These are phyloP conservation scores for Microascus cirrosus DNA, from an alignment of 2,329 filamentous ascomycete species.

Conservation along the genomic window DNA sequence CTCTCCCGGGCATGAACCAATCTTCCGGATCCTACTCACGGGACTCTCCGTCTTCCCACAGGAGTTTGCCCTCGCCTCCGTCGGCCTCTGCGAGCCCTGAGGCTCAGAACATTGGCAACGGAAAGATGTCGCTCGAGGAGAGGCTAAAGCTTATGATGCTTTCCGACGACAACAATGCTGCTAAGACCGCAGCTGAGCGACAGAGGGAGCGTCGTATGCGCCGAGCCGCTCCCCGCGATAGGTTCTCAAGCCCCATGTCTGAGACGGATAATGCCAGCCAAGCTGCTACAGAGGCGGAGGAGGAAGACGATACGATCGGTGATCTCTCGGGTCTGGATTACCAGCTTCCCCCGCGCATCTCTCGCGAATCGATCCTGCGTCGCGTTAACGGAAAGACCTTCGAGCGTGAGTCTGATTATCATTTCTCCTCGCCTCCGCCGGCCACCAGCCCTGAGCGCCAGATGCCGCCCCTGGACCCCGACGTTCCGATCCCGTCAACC, in stretches of 20 bases:
- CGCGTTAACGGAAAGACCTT: slow-evolving; percentile 61
- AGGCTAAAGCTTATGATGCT: slow-evolving; percentile 82
- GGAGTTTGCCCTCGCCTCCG: slow-evolving; percentile 64
- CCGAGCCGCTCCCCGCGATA: slow-evolving; percentile 44
- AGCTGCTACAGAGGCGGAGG: slow-evolving; percentile 23
- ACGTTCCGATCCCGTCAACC: slow-evolving; percentile 79
- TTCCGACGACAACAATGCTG: slow-evolving; percentile 41
- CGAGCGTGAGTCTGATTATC: slow-evolving; percentile 50
- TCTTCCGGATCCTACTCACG: slow-evolving; percentile 78
- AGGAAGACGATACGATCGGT: slow-evolving; percentile 48
- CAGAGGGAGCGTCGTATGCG: slow-evolving; percentile 61
- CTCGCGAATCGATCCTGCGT: slow-evolving; percentile 83
- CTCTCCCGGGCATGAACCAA: slow-evolving; percentile 58
- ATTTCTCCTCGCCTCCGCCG: slow-evolving; percentile 50
- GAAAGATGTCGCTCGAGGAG: slow-evolving; percentile 76
- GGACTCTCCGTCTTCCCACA: slow-evolving; percentile 38
- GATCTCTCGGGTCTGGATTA: slow-evolving; percentile 53
- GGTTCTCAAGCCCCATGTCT: slow-evolving; percentile 29
- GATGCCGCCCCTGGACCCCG: slow-evolving; percentile 61
- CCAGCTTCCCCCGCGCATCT: slow-evolving; percentile 67
- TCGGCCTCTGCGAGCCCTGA: slow-evolving; percentile 65
- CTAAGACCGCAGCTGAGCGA: slow-evolving; percentile 49
- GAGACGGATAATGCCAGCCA: slow-evolving; percentile 20
- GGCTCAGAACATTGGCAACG: slow-evolving; percentile 62
- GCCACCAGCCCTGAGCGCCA: slow-evolving; percentile 47